These are phyloP conservation scores for Tetraselmis striata DNA, from an alignment of 139 green algal species.

Conservation along the genomic window DNA sequence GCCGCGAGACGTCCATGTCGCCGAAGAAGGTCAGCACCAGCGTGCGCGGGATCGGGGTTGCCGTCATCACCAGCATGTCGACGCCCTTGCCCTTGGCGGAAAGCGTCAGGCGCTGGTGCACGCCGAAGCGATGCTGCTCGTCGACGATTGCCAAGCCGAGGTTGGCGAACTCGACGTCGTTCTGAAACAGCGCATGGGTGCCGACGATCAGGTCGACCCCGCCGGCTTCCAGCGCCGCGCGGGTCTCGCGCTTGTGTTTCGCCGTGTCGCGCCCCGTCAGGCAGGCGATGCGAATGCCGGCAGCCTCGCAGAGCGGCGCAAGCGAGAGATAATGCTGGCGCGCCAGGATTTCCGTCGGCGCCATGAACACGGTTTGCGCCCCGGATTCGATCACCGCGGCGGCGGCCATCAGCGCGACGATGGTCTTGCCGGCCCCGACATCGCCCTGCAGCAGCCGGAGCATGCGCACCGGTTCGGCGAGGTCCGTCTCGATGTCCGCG, in stretches of 20 bases:
- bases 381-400: too few species aligned
- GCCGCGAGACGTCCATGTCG: too few species aligned
- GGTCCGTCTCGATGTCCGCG: too few species aligned
- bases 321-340: too few species aligned
- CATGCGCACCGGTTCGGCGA: too few species aligned
- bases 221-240: conserved; percentile 27
- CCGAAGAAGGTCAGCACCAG: conserved; percentile 71
- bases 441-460: conserved; percentile 84
- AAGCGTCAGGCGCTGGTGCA: conserved; percentile 69
- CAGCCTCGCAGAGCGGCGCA: too few species aligned
- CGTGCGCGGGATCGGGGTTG: conserved; percentile 93
- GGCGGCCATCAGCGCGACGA: conserved; percentile 61
- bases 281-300: too few species aligned
- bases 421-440: conserved; percentile 93
- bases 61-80: conserved; percentile 89
- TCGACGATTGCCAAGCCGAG: conserved; percentile 89
- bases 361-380: too few species aligned
- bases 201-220: conserved; percentile 62
- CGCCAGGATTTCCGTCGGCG: too few species aligned
- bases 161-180: conserved; percentile 44
- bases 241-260: too few species aligned
- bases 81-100: conserved; percentile 45
- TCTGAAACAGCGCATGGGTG: conserved; percentile 74
- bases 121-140: conserved; percentile 93
- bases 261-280: too few species aligned